Evolutionary conservation across 2,329 filamentous ascomycete species (phyloP).

Genomic region (Cryphonectria japonica): DNA sequence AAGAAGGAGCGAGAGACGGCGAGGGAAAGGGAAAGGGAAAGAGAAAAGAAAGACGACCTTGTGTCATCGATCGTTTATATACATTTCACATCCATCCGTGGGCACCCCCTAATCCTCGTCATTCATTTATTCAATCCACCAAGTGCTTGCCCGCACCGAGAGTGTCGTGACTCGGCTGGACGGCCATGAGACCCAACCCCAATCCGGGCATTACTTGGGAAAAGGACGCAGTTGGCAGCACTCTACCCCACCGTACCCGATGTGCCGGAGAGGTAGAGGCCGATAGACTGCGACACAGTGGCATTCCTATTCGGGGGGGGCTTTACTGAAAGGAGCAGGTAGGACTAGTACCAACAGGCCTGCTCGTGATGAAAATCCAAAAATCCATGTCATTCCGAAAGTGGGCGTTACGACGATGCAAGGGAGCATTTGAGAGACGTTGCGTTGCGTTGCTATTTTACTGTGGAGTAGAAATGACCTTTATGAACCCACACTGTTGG

Average conservation of each 20-base stretch:
- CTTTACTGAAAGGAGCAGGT: background rate
- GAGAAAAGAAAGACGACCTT: too few relatives aligned
- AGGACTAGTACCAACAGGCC: background rate
- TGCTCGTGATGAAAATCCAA: background rate
- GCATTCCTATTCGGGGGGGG: background rate
- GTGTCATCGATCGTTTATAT: background rate
- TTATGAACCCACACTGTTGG: background rate
- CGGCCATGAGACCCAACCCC: background rate
- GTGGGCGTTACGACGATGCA: background rate
- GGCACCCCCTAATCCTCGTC: background rate
- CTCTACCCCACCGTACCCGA: background rate
- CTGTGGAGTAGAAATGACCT: background rate
- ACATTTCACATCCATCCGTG: background rate
- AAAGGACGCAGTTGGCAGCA: background rate
- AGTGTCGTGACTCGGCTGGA: background rate
- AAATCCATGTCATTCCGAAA: background rate
- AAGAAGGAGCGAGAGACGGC: background rate
- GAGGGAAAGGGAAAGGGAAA: background rate
- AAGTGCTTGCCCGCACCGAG: background rate
- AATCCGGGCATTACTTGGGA: background rate
- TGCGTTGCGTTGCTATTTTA: background rate
- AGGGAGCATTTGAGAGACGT: background rate
- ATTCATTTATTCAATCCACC: background rate
- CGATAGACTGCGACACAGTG: background rate
- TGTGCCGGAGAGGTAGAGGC: background rate